phyloP scores from a whole-genome alignment of 2,329 filamentous ascomycete species.

The Xylariaceae sp. region DNA sequence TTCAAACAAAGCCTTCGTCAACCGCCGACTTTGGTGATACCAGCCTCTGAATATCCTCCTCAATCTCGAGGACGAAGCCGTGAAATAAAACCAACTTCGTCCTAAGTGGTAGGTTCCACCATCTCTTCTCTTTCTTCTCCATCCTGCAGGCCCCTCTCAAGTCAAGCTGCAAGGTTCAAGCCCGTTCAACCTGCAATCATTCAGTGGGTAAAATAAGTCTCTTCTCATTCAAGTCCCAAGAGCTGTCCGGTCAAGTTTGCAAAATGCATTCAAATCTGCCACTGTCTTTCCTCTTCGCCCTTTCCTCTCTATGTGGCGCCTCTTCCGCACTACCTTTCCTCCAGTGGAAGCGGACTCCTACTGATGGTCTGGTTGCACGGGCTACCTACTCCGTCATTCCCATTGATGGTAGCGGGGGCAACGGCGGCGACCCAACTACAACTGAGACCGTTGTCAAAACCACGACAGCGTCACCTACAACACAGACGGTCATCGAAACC shows the following conservation, averaged over 20 bases:
- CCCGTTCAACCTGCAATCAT: neutral
- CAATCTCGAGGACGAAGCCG: slow-evolving; percentile 43
- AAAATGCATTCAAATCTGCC: slow-evolving; percentile 28
- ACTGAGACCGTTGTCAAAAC: slow-evolving; percentile 28
- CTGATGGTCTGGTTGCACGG: slow-evolving; percentile 17
- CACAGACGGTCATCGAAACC: slow-evolving; percentile 28
- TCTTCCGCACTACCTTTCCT: slow-evolving; percentile 26
- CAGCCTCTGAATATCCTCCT: slow-evolving; percentile 13
- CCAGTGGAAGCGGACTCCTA: slow-evolving; percentile 13
- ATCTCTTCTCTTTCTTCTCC: slow-evolving; percentile 1
- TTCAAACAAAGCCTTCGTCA: neutral
- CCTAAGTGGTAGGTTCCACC: slow-evolving; percentile 1
- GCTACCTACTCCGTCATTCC: slow-evolving; percentile 35
- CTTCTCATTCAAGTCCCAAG: neutral
- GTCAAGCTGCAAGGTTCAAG: slow-evolving; percentile 6
- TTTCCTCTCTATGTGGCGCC: slow-evolving; percentile 16
- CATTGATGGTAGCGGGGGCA: slow-evolving; percentile 28
- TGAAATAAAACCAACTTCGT: slow-evolving; percentile 10
- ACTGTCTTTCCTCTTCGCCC: slow-evolving; percentile 20
- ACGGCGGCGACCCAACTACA: slow-evolving; percentile 8
- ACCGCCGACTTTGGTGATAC: slow-evolving; percentile 1
- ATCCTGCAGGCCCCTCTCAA: slow-evolving; percentile 8
- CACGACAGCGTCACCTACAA: slow-evolving; percentile 22
- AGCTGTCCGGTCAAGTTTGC: slow-evolving; percentile 2
- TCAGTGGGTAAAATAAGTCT: slow-evolving; percentile 3